Evolutionary conservation across 352 stramenopile genomes (phyloP).

Genomic region (Phytophthora fragariae): DNA sequence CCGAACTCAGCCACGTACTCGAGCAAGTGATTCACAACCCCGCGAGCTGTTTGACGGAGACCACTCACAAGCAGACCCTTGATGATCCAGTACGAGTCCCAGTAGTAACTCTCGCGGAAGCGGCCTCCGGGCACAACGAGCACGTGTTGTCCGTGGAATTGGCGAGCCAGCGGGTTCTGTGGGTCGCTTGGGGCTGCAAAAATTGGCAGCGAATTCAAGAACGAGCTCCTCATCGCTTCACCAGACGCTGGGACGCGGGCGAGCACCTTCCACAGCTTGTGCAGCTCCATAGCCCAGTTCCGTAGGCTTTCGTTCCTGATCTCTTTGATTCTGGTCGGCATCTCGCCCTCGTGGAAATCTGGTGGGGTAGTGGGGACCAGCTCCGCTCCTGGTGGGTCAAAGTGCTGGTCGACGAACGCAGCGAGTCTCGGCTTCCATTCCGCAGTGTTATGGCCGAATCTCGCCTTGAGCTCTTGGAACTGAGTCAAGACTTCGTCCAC

Average conservation of each 20-base stretch:
- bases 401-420: slow-evolving; percentile 68
- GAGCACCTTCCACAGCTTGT: slow-evolving; percentile 81
- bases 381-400: slow-evolving; percentile 66
- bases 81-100: slow-evolving; percentile 95
- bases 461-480: slow-evolving; percentile 29
- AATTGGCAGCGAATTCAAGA: slow-evolving; percentile 48
- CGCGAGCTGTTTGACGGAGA: slow-evolving; percentile 76
- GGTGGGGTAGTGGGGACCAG: slow-evolving; percentile 43
- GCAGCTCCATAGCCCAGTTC: slow-evolving; percentile 72
- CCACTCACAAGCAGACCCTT: slow-evolving; percentile 82
- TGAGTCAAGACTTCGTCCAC: slow-evolving; percentile 49
- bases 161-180: slow-evolving; percentile 16
- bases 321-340: slow-evolving; percentile 51
- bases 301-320: slow-evolving; percentile 56
- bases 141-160: slow-evolving; percentile 50
- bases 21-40: slow-evolving; percentile 88
- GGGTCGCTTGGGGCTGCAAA: slow-evolving; percentile 7
- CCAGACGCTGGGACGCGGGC: slow-evolving; percentile 42
- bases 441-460: slow-evolving; percentile 1
- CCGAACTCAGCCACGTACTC: slow-evolving; percentile 88
- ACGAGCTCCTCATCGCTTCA: slow-evolving; percentile 28
- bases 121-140: slow-evolving; percentile 89
- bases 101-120: slow-evolving; percentile 94
- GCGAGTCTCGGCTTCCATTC: slow-evolving; percentile 44
- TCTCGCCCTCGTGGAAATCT: slow-evolving; percentile 49